Base-by-base conservation (phyloP, 331 rosid species). In the Ulmus americana region DNA sequence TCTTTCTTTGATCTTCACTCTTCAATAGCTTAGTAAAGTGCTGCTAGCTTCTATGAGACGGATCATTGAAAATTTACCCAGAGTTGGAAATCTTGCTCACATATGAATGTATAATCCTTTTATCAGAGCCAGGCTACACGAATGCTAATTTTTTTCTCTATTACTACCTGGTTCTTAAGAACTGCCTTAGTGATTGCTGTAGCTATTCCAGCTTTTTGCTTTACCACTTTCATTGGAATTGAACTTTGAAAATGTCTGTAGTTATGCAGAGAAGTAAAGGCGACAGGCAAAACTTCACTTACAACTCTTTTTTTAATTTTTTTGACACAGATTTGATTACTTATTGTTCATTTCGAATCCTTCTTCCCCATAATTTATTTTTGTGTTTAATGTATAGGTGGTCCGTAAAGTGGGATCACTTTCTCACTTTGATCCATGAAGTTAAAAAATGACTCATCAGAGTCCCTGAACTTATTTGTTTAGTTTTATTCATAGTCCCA, bases 1-100 rank as follows among this genome's bases (percentile, higher is more conserved):
- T 46, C 18, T 18, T 20, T 15, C 8, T 22, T 57, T 56, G 44
- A 46, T 55, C 38, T 58, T n/a, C 10, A 43, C 14, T 39, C 54
- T n/a, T 72, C 66, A 0, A 11, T 14, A 13, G 5, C 15, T 43
- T 51, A 39, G 5, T 44, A 46, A 10, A 38, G 10, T 64, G 68
- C 69, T 53, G 10, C 39, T 7, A 28, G 64, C 38, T 64, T 65
- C 12, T 48, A 13, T 12, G 15, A 55, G 59, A 67, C 43, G 8
- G 20, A 9, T 2, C 12, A 53, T 39, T 70, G 52, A 45, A 56
- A 63, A 35, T 11, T 50, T 57, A 48, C 20, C 49, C 51, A 4
- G 8, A 39, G 45, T 39, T 38, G 11, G 39, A 65, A 65, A 28
- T 44, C 1, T 6, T 49, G 13, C 11, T 8, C 38, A 1, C n/a